Conservation (phyloP, 2,329 filamentous ascomycete species). For the Sphaerostilbella broomeana region DNA sequence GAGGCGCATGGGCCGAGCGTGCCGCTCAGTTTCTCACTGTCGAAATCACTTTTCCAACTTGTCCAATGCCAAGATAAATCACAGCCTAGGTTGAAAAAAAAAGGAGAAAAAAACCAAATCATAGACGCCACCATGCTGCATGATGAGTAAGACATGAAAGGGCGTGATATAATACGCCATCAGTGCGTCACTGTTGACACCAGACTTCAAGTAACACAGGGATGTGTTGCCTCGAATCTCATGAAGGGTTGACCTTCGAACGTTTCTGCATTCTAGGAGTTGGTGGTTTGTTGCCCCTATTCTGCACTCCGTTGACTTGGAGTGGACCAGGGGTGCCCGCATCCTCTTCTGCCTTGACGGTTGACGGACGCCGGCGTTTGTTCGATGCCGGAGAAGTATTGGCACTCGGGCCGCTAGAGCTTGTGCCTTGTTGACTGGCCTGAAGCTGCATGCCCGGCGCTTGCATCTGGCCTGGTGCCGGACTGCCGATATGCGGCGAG, state of each 20-base stretch:
- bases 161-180: constrained; percentile 20
- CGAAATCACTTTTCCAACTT: constrained; percentile 17
- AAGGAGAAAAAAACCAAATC: constrained; percentile 19
- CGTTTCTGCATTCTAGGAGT: constrained; percentile 54
- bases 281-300: constrained; percentile 47
- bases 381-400: constrained; percentile 59
- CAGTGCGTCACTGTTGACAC: too few species aligned
- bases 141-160: constrained; percentile 25
- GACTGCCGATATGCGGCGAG: constrained; percentile 55
- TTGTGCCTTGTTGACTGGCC: constrained; percentile 61
- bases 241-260: constrained; percentile 40
- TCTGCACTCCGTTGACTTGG: constrained; percentile 47
- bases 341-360: constrained; percentile 53
- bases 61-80: constrained; percentile 18
- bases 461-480: constrained; percentile 56
- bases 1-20: constrained; percentile 2
- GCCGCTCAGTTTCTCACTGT: constrained; percentile 2
- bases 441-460: constrained; percentile 61
- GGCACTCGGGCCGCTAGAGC: constrained; percentile 58
- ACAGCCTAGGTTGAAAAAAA: constrained; percentile 11
- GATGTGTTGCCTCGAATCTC: constrained; percentile 12
- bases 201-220: too few species aligned
- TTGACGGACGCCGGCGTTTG: constrained; percentile 51
- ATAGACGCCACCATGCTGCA: constrained; percentile 33
- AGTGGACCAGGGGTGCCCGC: constrained; percentile 41